Conservation (phyloP, 306 rosid genomes). For the Aeschynomene evenia region DNA sequence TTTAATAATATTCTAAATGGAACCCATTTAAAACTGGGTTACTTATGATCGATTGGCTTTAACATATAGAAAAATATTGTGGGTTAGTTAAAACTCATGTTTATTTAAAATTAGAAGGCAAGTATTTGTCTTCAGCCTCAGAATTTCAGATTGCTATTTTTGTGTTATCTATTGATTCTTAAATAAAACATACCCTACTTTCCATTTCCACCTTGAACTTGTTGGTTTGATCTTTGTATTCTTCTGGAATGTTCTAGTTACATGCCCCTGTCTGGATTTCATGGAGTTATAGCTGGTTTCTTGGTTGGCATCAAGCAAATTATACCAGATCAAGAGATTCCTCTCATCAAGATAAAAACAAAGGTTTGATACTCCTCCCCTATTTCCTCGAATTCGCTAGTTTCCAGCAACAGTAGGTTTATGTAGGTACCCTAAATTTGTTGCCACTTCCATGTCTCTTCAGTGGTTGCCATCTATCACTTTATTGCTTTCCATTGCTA, state of each 20-base stretch:
- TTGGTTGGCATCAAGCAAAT: conserved; percentile 91
- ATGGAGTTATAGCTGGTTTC: conserved; percentile 78
- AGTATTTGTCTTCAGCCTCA: background rate
- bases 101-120: background rate
- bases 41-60: background rate
- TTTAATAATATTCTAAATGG: background rate
- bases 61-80: background rate
- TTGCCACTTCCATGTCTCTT: conserved; percentile 30
- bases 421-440: background rate
- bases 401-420: background rate
- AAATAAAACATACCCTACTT: background rate
- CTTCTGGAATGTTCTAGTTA: conserved; percentile 47
- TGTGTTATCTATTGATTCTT: conserved; percentile 11
- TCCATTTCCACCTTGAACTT: background rate
- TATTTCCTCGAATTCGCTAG: background rate
- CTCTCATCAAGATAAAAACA: conserved; percentile 57
- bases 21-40: background rate
- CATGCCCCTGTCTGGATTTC: conserved; percentile 78
- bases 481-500: conserved; percentile 50
- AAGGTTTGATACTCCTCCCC: conserved; percentile 45
- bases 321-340: conserved; percentile 84
- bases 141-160: background rate
- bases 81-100: background rate
- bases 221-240: background rate
- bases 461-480: conserved; percentile 81